These are phyloP conservation scores for Chrysosporium queenslandicum DNA, from an alignment of 2,329 filamentous ascomycete genomes.

Conservation along the genomic window DNA sequence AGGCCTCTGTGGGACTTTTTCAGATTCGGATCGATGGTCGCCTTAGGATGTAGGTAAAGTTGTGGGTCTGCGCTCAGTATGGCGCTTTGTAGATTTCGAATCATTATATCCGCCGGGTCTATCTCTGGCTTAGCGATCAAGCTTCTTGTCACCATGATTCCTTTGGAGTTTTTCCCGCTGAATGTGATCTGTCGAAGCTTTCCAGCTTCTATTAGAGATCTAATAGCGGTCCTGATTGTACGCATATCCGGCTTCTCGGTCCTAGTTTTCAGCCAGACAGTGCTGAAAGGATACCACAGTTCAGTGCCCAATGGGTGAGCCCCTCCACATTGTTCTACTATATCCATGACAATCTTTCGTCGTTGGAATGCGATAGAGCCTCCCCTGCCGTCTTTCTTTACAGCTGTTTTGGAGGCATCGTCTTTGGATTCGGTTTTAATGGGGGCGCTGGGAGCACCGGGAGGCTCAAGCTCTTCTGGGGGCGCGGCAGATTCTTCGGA, in stretches of 20 bases:
- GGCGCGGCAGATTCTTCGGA: not conserved
- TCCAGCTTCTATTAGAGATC: constrained; percentile 41
- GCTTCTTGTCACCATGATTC: constrained; percentile 40
- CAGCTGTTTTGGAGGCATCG: not conserved
- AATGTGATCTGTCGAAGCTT: constrained; percentile 46
- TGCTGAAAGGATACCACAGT: constrained; percentile 46
- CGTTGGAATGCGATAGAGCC: constrained; percentile 40
- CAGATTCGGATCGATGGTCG: constrained; percentile 30
- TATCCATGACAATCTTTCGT: constrained; percentile 44
- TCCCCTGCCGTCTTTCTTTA: constrained; percentile 18
- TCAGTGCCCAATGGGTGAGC: constrained; percentile 47
- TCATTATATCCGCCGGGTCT: constrained; percentile 35
- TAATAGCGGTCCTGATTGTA: constrained; percentile 44
- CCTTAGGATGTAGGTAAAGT: constrained; percentile 38
- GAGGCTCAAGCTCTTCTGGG: not conserved
- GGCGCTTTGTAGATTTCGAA: constrained; percentile 41
- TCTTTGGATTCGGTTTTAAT: not conserved
- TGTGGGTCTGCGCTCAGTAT: constrained; percentile 39
- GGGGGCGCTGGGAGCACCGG: not conserved
- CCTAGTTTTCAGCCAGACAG: constrained; percentile 42
- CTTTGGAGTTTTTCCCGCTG: constrained; percentile 40
- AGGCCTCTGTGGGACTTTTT: constrained; percentile 22
- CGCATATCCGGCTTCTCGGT: constrained; percentile 42
- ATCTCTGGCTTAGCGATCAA: constrained; percentile 43
- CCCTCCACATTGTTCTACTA: constrained; percentile 46